Conservation (phyloP, 1,284 basidiomycete species). For the Spongispora temasekensis region DNA sequence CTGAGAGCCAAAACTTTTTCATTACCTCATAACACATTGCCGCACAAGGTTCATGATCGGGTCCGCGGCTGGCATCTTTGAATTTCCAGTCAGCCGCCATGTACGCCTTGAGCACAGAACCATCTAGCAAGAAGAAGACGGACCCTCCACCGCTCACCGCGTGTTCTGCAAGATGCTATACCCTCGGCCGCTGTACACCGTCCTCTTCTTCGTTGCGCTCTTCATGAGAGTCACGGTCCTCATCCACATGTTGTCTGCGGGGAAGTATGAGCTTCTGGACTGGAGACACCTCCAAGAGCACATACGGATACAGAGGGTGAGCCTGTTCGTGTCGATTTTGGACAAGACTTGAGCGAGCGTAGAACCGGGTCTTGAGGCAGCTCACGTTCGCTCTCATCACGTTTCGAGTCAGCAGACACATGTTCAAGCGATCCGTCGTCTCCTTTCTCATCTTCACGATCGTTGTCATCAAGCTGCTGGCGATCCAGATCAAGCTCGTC, state of each 20-base stretch:
- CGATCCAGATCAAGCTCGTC: conserved; percentile 33
- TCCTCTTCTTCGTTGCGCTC: conserved; percentile 19
- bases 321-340: not conserved
- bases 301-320: conserved; percentile 21
- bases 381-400: conserved; percentile 29
- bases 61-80: conserved; percentile 9
- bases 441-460: conserved; percentile 33
- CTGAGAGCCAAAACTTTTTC: no score
- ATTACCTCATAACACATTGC: no score
- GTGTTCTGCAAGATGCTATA: conserved; percentile 17
- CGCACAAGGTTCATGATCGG: no score
- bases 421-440: conserved; percentile 33
- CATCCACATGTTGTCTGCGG: conserved; percentile 22
- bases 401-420: conserved; percentile 28
- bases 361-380: conserved; percentile 28
- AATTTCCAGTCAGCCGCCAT: no score
- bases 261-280: conserved; percentile 18
- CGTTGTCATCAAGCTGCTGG: conserved; percentile 31
- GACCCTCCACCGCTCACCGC: not conserved
- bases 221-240: conserved; percentile 22
- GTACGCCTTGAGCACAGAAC: no score
- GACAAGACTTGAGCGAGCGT: not conserved
- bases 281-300: conserved; percentile 23
- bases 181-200: conserved; percentile 12
- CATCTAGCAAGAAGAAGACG: no score